A percentile compares a stretch with the other conserved stretches of the same genome.
These are phyloP conservation scores for Krasilnikovozyma curviuscula DNA, from an alignment of 768 basidiomycete genomes.

Conservation along the genomic window DNA sequence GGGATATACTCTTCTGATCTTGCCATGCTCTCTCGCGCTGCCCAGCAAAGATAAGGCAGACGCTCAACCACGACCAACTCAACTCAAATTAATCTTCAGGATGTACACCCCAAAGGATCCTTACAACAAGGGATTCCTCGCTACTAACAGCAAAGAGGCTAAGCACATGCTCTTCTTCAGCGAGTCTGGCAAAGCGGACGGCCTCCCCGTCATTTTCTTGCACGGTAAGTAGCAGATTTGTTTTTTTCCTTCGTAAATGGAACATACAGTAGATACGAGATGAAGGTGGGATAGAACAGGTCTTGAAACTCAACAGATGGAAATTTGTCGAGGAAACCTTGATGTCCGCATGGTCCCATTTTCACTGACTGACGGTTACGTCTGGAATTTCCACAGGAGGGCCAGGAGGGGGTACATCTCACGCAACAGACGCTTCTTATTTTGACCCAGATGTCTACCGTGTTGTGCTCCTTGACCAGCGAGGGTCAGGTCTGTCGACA, in stretches of 20 bases:
- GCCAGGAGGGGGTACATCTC: constrained; percentile 56
- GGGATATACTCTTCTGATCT: too few relatives aligned
- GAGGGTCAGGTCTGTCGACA: constrained; percentile 68
- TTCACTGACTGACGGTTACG: background rate
- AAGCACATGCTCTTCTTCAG: too few relatives aligned
- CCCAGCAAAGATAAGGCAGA: too few relatives aligned
- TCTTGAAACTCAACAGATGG: background rate
- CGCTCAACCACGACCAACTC: too few relatives aligned
- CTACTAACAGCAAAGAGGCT: constrained; percentile 45
- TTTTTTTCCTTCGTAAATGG: background rate
- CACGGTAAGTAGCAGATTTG: constrained; percentile 35
- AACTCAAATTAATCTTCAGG: too few relatives aligned
- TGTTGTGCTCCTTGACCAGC: constrained; percentile 47
- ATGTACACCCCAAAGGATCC: constrained; percentile 57
- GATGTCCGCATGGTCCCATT: background rate
- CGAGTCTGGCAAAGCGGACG: constrained; percentile 59
- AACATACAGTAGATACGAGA: background rate
- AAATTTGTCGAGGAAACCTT: too few relatives aligned
- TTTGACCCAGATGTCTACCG: constrained; percentile 76
- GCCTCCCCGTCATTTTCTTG: constrained; percentile 51
- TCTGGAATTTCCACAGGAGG: constrained; percentile 34
- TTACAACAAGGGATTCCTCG: constrained; percentile 41
- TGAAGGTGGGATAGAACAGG: too few relatives aligned
- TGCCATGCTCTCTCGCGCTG: too few relatives aligned
- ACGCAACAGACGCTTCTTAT: constrained; percentile 44